Percentiles rank a stretch among this genome's conserved stretches.
Conservation (phyloP, 345 rosid genomes). For the Gossypium raimondii region DNA sequence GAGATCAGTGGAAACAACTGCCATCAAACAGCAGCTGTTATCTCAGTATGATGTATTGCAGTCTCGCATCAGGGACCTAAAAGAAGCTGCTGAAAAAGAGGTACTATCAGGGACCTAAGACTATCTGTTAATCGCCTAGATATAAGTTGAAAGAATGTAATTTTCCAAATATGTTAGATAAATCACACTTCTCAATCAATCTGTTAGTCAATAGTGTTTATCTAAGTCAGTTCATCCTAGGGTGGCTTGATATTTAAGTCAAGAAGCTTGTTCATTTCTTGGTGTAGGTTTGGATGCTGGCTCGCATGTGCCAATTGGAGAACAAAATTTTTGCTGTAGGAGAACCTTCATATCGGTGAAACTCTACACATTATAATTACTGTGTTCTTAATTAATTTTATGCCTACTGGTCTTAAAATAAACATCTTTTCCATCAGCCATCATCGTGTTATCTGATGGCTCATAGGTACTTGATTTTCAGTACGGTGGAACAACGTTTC, state of each 20-base stretch:
- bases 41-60: conserved; percentile 84
- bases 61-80: conserved; percentile 77
- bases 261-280: conserved; percentile 15
- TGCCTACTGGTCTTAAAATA: conserved; percentile 4
- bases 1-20: conserved; percentile 54
- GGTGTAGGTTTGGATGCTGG: conserved; percentile 88
- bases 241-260: not conserved
- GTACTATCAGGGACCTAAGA: conserved; percentile 28
- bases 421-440: not conserved
- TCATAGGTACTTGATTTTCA: not conserved
- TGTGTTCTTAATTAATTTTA: not conserved
- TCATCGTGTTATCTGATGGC: not conserved
- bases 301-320: conserved; percentile 93
- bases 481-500: conserved; percentile 9
- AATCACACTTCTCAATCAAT: not conserved
- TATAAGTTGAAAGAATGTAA: not conserved
- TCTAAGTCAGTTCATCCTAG: not conserved
- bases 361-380: conserved; percentile 12
- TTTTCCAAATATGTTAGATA: not conserved
- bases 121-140: not conserved
- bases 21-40: conserved; percentile 76
- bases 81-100: conserved; percentile 81
- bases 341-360: conserved; percentile 90
- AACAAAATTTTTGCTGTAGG: conserved; percentile 94
- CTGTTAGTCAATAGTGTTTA: not conserved